These are phyloP conservation scores for Gilbertella persicaria DNA, from an alignment of 371 early-diverging fungal species.

Conservation along the genomic window DNA sequence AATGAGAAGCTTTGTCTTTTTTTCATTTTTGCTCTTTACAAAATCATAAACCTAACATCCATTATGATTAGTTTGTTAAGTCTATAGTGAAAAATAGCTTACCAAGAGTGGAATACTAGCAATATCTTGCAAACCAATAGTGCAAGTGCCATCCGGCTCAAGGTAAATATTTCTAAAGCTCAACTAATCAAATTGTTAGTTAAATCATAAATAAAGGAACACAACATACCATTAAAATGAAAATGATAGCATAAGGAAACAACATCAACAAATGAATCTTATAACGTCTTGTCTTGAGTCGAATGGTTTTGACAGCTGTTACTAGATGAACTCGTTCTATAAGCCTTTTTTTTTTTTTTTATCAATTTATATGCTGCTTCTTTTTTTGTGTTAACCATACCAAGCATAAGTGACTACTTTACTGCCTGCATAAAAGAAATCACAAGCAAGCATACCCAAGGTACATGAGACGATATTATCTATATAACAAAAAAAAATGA, in stretches of 20 bases:
- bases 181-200: slow-evolving; percentile 22
- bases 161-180: slow-evolving; percentile 40
- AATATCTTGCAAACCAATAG: slow-evolving; percentile 49
- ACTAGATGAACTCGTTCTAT: slow-evolving; percentile 52
- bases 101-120: slow-evolving; percentile 55
- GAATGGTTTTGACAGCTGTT: slow-evolving; percentile 43
- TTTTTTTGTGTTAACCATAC: slow-evolving; percentile 16
- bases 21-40: slow-evolving; percentile 26
- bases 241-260: slow-evolving; percentile 46
- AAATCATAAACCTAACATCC: slow-evolving; percentile 37
- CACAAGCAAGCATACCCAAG: slow-evolving; percentile 47
- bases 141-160: slow-evolving; percentile 45
- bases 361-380: slow-evolving; percentile 1
- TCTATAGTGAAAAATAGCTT: slow-evolving; percentile 9
- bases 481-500: slow-evolving; percentile 5
- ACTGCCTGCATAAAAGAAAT: slow-evolving; percentile 51
- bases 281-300: slow-evolving; percentile 45
- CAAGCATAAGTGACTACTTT: slow-evolving; percentile 50
- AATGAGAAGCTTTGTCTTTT: not conserved
- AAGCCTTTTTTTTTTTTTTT: no score
- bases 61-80: not conserved
- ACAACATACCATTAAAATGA: slow-evolving; percentile 43
- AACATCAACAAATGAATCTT: slow-evolving; percentile 48
- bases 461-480: slow-evolving; percentile 47
- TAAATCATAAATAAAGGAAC: not conserved